phyloP scores from a whole-genome alignment of 164 flowering plant species.

The Liquidambar formosana region DNA sequence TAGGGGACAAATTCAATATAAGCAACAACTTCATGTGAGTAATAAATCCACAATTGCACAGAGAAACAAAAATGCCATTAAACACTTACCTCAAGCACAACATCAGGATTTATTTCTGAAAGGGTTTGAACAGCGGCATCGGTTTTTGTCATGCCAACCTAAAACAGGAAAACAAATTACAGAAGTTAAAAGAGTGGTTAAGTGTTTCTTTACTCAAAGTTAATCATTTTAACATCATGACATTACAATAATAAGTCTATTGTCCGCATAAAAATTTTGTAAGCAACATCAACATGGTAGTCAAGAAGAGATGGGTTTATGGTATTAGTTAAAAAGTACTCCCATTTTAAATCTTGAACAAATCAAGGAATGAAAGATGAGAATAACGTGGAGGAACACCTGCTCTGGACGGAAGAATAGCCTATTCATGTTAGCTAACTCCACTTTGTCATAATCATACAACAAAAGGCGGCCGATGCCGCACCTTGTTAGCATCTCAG shows the following conservation, averaged over 20 bases:
- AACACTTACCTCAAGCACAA: slow-evolving; percentile 75
- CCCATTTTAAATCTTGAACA: not conserved
- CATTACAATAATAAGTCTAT: not conserved
- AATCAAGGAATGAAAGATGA: not conserved
- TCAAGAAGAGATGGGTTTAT: not conserved
- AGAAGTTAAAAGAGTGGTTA: not conserved
- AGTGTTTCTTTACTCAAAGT: not conserved
- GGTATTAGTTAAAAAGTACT: not conserved
- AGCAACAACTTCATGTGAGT: not conserved
- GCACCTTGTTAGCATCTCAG: slow-evolving; percentile 99
- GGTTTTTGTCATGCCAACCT: slow-evolving; percentile 98
- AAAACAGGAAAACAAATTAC: slow-evolving; percentile 5
- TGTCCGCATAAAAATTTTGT: not conserved
- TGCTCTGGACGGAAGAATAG: slow-evolving; percentile 98
- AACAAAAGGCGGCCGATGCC: slow-evolving; percentile 96
- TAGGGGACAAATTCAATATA: not conserved
- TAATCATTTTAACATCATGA: not conserved
- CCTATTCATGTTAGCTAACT: slow-evolving; percentile 99
- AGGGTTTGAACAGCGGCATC: slow-evolving; percentile 99
- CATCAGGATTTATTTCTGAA: slow-evolving; percentile 94
- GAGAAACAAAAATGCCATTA: not conserved
- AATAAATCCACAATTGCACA: not conserved
- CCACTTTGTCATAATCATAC: slow-evolving; percentile 98
- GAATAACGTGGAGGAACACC: slow-evolving; percentile 36
- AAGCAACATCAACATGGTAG: not conserved